Conservation (phyloP, 257 asterid genomes). For the Catharanthus roseus region DNA sequence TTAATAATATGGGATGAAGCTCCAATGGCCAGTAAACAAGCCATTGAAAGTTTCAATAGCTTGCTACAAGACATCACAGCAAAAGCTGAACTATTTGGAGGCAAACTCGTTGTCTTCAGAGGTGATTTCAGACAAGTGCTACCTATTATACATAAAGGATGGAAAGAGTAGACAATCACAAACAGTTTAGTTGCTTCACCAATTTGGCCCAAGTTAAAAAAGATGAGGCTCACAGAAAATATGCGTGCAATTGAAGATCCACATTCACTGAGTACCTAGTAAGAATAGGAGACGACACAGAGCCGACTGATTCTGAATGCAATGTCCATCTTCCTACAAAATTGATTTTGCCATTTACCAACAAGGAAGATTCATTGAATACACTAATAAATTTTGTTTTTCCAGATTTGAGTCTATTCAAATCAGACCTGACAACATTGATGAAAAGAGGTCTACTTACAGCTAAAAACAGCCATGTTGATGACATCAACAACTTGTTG, state of each 20-base stretch:
- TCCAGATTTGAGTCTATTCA: neutral
- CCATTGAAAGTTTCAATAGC: neutral
- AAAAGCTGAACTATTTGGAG: neutral
- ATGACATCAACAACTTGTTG: no score
- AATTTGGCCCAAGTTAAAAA: neutral
- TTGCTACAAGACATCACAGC: neutral
- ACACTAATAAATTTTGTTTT: neutral
- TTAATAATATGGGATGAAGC: constrained; percentile 6
- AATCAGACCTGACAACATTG: no score
- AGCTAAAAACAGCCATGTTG: no score
- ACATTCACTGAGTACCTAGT: neutral
- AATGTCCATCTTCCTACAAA: neutral
- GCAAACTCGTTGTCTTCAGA: neutral
- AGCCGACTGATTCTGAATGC: neutral
- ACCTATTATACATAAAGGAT: neutral
- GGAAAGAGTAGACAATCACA: neutral
- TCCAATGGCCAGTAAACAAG: neutral
- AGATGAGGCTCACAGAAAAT: neutral
- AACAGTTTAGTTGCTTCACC: neutral
- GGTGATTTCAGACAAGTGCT: neutral
- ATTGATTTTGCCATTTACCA: neutral
- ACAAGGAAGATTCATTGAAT: neutral
- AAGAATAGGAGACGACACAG: neutral
- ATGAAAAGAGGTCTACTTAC: neutral
- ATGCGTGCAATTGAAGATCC: neutral